Percentiles rank a stretch among this genome's conserved stretches.
These are phyloP conservation scores for Cryptococcus depauperatus DNA, from an alignment of 1,284 basidiomycete genomes.

Conservation along the genomic window DNA sequence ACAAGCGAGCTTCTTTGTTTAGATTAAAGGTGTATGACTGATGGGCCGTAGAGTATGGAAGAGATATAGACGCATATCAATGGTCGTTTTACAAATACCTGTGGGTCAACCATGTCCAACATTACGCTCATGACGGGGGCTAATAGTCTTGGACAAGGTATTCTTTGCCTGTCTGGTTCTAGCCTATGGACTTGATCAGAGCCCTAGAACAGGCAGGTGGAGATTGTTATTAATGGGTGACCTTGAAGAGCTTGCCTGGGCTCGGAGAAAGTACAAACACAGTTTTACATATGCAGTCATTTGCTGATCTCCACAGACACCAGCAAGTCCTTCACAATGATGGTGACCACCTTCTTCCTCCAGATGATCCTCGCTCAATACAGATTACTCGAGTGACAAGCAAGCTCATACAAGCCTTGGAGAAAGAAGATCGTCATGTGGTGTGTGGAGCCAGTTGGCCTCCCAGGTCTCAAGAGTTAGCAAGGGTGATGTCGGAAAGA, in stretches of 20 bases:
- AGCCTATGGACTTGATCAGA: conserved; percentile 49
- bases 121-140: background rate
- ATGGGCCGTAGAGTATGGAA: conserved; percentile 38
- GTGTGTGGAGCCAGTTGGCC: conserved; percentile 46
- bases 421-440: conserved; percentile 43
- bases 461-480: conserved; percentile 29
- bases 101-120: conserved; percentile 24
- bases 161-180: conserved; percentile 49
- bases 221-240: conserved; percentile 50
- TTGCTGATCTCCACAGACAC: no score
- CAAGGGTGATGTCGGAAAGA: conserved; percentile 26
- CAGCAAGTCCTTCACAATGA: conserved; percentile 45
- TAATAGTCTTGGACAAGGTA: conserved; percentile 27
- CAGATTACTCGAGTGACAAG: conserved; percentile 42
- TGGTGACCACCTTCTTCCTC: conserved; percentile 43
- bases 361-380: conserved; percentile 40
- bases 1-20: conserved; percentile 30
- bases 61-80: conserved; percentile 42
- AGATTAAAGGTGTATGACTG: background rate
- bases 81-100: conserved; percentile 46
- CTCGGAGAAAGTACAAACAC: conserved; percentile 42
- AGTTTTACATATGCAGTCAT: no score
- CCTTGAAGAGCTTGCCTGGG: conserved; percentile 49
- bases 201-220: conserved; percentile 48
- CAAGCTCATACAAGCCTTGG: conserved; percentile 41